Conservation (phyloP, 495 filamentous ascomycete species). For the Talaromyces proteolyticus region DNA sequence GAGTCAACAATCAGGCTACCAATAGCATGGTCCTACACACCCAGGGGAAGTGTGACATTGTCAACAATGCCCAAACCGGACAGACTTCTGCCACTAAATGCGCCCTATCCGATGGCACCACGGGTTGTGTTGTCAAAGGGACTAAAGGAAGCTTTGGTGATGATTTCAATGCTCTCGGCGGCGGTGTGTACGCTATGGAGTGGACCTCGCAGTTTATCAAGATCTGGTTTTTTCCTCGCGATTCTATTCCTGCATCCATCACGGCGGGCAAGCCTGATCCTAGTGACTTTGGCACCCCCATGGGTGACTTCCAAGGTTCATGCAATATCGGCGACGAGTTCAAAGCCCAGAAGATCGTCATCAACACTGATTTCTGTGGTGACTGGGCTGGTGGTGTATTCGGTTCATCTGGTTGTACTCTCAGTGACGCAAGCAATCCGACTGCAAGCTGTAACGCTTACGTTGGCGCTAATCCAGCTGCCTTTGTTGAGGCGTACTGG, state of each 20-base stretch:
- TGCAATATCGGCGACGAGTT: constrained; percentile 68
- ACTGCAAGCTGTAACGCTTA: constrained; percentile 53
- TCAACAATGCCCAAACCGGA: constrained; percentile 41
- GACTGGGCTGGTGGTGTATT: constrained; percentile 73
- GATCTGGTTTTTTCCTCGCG: constrained; percentile 74
- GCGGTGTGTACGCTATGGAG: constrained; percentile 75
- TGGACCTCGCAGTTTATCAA: constrained; percentile 63
- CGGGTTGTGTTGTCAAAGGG: constrained; percentile 43
- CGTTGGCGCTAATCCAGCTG: constrained; percentile 56
- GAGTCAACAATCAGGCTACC: constrained; percentile 60
- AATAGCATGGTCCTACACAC: constrained; percentile 79
- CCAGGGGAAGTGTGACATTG: constrained; percentile 52
- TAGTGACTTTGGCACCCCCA: constrained; percentile 59
- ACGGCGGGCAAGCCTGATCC: constrained; percentile 53
- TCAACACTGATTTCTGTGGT: constrained; percentile 85
- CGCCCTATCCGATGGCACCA: constrained; percentile 41
- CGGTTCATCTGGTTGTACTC: constrained; percentile 29
- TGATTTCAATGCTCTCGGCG: constrained; percentile 66
- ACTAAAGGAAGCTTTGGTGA: constrained; percentile 56
- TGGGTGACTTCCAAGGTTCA: constrained; percentile 47
- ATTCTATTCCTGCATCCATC: constrained; percentile 52
- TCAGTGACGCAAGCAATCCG: constrained; percentile 26
- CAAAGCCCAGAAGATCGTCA: constrained; percentile 65
- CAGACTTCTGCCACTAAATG: constrained; percentile 48
- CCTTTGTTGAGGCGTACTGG: constrained; percentile 64